Conservation (phyloP, 1,284 basidiomycete species). For the Apiotrichum mycotoxinovorans region DNA sequence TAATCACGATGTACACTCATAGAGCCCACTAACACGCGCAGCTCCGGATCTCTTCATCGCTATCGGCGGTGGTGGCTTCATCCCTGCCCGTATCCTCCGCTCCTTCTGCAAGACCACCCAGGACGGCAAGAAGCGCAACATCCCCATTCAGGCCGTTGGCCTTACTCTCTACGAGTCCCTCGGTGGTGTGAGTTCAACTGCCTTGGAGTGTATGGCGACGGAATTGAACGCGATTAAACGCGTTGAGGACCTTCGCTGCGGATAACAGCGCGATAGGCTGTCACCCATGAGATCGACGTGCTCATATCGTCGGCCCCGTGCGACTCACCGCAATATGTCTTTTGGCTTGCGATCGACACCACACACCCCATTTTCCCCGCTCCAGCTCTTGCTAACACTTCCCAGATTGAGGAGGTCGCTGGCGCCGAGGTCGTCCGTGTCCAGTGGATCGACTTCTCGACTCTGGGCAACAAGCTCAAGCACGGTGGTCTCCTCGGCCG, state of each 20-base stretch:
- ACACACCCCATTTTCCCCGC: neutral
- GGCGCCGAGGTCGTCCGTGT: constrained; percentile 82
- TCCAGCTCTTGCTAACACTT: neutral
- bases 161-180: constrained; percentile 86
- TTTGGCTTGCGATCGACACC: no score
- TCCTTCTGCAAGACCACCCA: constrained; percentile 76
- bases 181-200: constrained; percentile 54
- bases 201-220: neutral
- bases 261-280: no score
- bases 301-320: neutral
- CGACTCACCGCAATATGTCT: no score
- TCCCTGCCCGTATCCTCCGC: constrained; percentile 87
- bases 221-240: no score
- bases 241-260: no score
- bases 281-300: neutral
- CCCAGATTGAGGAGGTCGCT: constrained; percentile 64
- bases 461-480: constrained; percentile 50
- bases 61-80: constrained; percentile 67
- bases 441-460: constrained; percentile 67
- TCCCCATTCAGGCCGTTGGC: constrained; percentile 86
- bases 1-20: neutral
- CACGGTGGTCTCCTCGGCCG: constrained; percentile 65
- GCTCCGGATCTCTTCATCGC: constrained; percentile 46
- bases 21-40: constrained; percentile 2
- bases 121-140: constrained; percentile 62